Percentiles rank a stretch among this genome's conserved stretches.
phyloP scores from a whole-genome alignment of 345 rosid species.

The Balakata baccata region DNA sequence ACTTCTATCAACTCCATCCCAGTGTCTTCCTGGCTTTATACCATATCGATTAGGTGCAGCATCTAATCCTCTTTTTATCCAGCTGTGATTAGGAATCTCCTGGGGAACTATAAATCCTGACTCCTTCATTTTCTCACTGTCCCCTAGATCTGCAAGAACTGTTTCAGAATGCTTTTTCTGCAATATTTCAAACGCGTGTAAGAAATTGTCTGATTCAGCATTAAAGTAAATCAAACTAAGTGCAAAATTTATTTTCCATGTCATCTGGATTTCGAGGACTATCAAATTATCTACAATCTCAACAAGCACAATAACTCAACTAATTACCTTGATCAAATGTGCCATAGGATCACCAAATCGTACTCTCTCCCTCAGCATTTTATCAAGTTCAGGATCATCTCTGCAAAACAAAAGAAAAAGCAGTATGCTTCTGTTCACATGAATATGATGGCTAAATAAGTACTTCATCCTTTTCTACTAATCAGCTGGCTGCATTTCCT shows the following conservation, averaged over 20 bases:
- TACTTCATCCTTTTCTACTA: too few species aligned
- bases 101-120: conserved; percentile 91
- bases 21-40: conserved; percentile 90
- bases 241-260: neutral
- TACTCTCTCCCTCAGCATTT: conserved; percentile 60
- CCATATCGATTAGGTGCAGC: conserved; percentile 85
- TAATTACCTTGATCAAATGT: conserved; percentile 77
- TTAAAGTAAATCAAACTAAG: conserved; percentile 4
- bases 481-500: neutral
- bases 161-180: conserved; percentile 58
- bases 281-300: neutral
- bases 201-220: conserved; percentile 11
- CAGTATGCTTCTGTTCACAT: neutral
- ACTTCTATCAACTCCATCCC: conserved; percentile 98
- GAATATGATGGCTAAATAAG: neutral
- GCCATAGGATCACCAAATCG: conserved; percentile 99
- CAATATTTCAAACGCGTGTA: conserved; percentile 16
- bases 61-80: conserved; percentile 73
- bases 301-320: neutral
- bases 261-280: neutral
- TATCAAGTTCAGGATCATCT: conserved; percentile 88
- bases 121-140: conserved; percentile 75
- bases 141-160: conserved; percentile 68
- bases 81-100: conserved; percentile 73
- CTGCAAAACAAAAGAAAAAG: conserved; percentile 35